phyloP scores from a whole-genome alignment of 1,284 basidiomycete species.

The Apiotrichum porosum region DNA sequence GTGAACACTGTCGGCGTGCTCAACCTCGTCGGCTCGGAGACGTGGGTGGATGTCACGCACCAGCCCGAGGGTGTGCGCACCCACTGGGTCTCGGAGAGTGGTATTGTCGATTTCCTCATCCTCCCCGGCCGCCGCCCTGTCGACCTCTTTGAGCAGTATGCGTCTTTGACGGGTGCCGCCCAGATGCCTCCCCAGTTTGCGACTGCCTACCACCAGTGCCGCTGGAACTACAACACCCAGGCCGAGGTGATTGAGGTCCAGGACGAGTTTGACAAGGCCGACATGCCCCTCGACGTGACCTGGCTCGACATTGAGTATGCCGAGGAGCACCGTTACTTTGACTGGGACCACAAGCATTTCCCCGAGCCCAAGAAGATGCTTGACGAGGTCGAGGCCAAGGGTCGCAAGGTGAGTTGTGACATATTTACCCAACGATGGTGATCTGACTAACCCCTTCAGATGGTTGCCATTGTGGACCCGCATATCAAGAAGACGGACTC shows the following conservation, averaged over 20 bases:
- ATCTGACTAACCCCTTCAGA: slow-evolving; percentile 54
- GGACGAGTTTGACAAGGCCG: slow-evolving; percentile 80
- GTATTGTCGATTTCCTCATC: slow-evolving; percentile 89
- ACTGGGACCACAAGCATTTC: slow-evolving; percentile 90
- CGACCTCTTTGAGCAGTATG: slow-evolving; percentile 80
- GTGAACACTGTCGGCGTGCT: slow-evolving; percentile 81
- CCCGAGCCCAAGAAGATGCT: slow-evolving; percentile 92
- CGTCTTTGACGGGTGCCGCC: slow-evolving; percentile 75
- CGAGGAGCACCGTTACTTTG: slow-evolving; percentile 93
- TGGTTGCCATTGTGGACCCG: slow-evolving; percentile 96
- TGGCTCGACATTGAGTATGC: slow-evolving; percentile 99
- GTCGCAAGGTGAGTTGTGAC: slow-evolving; percentile 64
- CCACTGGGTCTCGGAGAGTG: slow-evolving; percentile 96
- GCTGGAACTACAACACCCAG: slow-evolving; percentile 96
- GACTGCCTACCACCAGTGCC: slow-evolving; percentile 92
- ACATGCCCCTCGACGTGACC: slow-evolving; percentile 93
- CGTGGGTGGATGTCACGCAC: slow-evolving; percentile 86
- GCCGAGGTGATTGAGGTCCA: slow-evolving; percentile 86
- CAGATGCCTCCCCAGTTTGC: slow-evolving; percentile 86
- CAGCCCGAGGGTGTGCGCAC: slow-evolving; percentile 62
- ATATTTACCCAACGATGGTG: accelerated
- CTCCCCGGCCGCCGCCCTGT: slow-evolving; percentile 81
- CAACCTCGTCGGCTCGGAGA: slow-evolving; percentile 86
- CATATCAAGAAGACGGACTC: slow-evolving; percentile 79
- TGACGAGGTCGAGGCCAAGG: slow-evolving; percentile 75